Conservation (phyloP, 164 flowering plant genomes). For the Warburgia ugandensis region DNA sequence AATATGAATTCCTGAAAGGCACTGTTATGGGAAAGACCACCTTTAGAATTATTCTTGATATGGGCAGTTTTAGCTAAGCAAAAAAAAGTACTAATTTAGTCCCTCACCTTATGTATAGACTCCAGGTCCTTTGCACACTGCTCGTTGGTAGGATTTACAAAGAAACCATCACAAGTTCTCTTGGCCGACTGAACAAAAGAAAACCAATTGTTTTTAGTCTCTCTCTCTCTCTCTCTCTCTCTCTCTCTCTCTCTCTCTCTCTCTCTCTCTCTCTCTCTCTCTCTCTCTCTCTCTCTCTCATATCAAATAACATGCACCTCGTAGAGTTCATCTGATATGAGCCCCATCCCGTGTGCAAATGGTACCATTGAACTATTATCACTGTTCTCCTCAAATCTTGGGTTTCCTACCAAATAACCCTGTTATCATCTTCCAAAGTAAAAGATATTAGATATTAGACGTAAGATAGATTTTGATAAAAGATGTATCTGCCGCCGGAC, state of each 20-base stretch:
- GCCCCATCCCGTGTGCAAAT: conserved; percentile 34
- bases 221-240: too few species aligned
- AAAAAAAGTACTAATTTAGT: background rate
- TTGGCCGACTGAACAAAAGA: conserved; percentile 20
- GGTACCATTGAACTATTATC: conserved; percentile 22
- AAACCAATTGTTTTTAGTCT: too few species aligned
- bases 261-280: too few species aligned
- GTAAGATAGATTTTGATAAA: too few species aligned
- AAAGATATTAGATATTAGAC: too few species aligned
- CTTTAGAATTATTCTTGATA: background rate
- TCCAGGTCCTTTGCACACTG: conserved; percentile 18
- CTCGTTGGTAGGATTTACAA: conserved; percentile 16
- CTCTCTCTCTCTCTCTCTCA: too few species aligned
- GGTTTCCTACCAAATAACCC: conserved; percentile 50
- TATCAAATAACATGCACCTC: conserved; percentile 22
- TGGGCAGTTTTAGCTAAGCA: too few species aligned
- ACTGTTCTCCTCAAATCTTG: conserved; percentile 13
- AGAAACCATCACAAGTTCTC: conserved; percentile 26
- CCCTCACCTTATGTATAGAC: conserved; percentile 14
- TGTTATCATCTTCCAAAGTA: conserved; percentile 9
- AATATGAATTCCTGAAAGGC: background rate
- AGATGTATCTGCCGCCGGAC: too few species aligned
- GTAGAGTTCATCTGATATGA: conserved; percentile 42
- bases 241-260: too few species aligned
- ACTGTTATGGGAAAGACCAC: background rate